Evolutionary conservation across 768 basidiomycete species (phyloP), one percentile per base, ranked within the genome.

Genomic region (Kwoniella heveanensis): DNA sequence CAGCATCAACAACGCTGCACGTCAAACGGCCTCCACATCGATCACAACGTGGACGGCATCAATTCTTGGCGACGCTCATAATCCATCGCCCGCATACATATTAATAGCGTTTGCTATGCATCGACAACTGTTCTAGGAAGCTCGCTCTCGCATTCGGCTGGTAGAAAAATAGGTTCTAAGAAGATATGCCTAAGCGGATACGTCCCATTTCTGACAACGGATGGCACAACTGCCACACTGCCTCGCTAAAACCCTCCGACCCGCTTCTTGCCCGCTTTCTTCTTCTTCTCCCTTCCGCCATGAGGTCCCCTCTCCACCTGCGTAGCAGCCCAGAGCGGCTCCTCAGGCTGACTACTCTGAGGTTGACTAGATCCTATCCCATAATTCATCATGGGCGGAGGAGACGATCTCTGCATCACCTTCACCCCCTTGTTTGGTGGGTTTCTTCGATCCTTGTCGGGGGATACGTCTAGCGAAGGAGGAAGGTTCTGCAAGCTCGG

Each of bases 231-330:
- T 26, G 39, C 39, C 39, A 44, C 39, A 19, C 21, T 2, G 15
- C 19, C 56, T 17, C 12, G 7, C 26, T 15, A 76, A 37, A 76
- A 76, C n/a, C 74, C 74, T 1, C 74, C 74, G 27, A 73, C 64
- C 46, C 57, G 54, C 47, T 63, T 63, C 64, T 72, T 72, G 29
- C 39, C 60, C 50, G 57, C 62, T 44, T 66, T 67, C 63, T 72
- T 72, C 44, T 64, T 64, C 24, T 56, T 63, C 19, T 54, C 65
- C 46, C 67, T 50, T 1, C 71, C 74, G 30, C 73, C 73, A 54
- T 66, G 72, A 13, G 55, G 62, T 5, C 74, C 74, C 51, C 68
- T 25, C 49, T 76, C 74, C 17, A 73, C 62, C 53, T 76, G 74
- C 1, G 74, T 76, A 49, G 53, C 50, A 19, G 64, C 62, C 39